Evolutionary conservation across 139 green algal genomes (phyloP), one percentile per base, ranked within the genome.

Genomic region (Klebsormidium nitens): DNA sequence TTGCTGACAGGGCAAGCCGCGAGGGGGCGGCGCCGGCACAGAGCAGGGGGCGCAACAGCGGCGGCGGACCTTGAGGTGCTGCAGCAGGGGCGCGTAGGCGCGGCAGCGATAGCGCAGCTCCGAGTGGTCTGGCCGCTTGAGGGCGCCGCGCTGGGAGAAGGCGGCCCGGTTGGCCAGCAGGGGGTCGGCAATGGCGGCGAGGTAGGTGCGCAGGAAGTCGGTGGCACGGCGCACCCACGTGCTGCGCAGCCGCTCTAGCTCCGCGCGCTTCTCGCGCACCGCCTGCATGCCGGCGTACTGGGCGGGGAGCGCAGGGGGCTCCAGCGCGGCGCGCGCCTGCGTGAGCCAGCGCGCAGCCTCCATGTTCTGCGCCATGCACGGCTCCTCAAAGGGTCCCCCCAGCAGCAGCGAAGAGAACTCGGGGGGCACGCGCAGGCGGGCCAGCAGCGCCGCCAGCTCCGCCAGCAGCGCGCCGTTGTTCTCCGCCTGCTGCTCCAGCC

Each of bases 391-490:
- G 17, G 56, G 56, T 14, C 29, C 32, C 56, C 11, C 11, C 59
- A 67, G 11, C 8, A 69, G 28, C 6, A 58, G 23, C n/a, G 19
- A 28, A 49, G 59, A 66, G 59, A 66, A 23, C 36, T 70, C 55
- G 14, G 36, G 6, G 4, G 69, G 62, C 26, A 83, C n/a, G 32
- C 11, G 36, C 11, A 80, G 39, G 28, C n/a, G n/a, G 23, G 80
- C 29, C 1, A 82, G 73, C 3, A 80, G 73, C 31, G 14, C 42
- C 23, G 69, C 72, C 5, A 80, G 35, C 73, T 83, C 72, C 5
- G 57, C 74, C 17, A 82, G 55, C 5, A 80, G 72, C 36, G 36
- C 60, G 8, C 49, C 29, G 42, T 64, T 83, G 39, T 80, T 80
- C 17, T 29, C 17, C 14, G 58, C 71, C 42, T 80, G 73, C 72